A percentile compares a stretch with the other conserved stretches of the same genome.
Conservation (phyloP, 2,329 filamentous ascomycete species). For the Zymoseptoria brevis region DNA sequence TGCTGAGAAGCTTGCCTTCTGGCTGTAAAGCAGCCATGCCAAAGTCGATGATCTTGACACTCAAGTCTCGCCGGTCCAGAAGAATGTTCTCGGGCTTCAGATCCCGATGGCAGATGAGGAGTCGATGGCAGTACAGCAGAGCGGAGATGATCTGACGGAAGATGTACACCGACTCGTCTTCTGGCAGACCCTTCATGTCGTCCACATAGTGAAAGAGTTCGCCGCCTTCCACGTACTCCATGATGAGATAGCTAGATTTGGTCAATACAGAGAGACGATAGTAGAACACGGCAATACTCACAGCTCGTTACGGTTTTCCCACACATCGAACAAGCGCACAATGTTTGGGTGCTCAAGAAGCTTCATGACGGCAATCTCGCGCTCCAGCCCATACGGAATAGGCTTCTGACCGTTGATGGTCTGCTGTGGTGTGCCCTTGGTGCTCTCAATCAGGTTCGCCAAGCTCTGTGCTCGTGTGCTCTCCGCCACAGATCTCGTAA, state of each 20-base stretch:
- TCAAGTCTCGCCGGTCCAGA: conserved; percentile 58
- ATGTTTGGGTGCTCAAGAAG: conserved; percentile 92
- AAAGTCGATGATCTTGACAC: conserved; percentile 93
- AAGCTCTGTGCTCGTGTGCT: conserved; percentile 80
- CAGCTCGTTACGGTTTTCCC: conserved; percentile 95
- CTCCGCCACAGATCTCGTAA: conserved; percentile 69
- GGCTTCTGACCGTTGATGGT: conserved; percentile 25
- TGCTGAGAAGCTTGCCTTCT: conserved; percentile 67
- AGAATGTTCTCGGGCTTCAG: conserved; percentile 97
- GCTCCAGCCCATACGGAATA: conserved; percentile 73
- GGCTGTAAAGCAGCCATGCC: conserved; percentile 94
- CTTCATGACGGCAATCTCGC: conserved; percentile 96
- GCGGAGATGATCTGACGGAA: conserved; percentile 92
- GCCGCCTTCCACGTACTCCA: conserved; percentile 79
- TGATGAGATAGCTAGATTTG: conserved; percentile 69
- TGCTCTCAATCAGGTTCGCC: conserved; percentile 69
- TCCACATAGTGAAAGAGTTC: conserved; percentile 87
- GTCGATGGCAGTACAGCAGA: conserved; percentile 83
- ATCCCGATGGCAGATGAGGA: conserved; percentile 93
- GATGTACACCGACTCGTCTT: conserved; percentile 72
- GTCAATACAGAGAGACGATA: conserved; percentile 17
- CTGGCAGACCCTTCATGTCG: conserved; percentile 60
- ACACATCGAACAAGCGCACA: conserved; percentile 90
- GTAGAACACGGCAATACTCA: conserved; percentile 41
- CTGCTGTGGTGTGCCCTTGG: conserved; percentile 36